Percentiles rank a stretch among this genome's conserved stretches.
phyloP scores from a whole-genome alignment of 2,329 filamentous ascomycete genomes.

The Cercospora sp. region DNA sequence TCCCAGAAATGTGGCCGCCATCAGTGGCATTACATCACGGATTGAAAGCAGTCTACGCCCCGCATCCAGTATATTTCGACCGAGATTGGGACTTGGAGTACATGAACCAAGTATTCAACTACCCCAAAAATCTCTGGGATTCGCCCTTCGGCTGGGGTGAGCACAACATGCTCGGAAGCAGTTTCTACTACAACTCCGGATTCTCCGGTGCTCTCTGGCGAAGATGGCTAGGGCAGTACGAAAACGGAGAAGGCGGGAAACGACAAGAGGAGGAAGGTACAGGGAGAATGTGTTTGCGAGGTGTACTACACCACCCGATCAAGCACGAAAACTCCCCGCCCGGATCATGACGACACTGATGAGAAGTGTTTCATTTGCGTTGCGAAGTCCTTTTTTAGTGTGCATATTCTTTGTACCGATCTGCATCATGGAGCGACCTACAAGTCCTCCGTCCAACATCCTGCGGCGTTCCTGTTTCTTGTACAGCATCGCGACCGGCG shows the following conservation, averaged over 20 bases:
- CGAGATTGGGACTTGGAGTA: constrained; percentile 62
- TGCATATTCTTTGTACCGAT: constrained; percentile 10
- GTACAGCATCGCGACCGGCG: constrained; percentile 8
- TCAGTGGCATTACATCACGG: constrained; percentile 74
- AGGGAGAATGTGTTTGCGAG: constrained; percentile 50
- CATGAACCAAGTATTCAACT: constrained; percentile 52
- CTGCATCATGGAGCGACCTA: constrained; percentile 8
- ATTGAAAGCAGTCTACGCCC: constrained; percentile 74
- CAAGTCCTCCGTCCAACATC: not conserved
- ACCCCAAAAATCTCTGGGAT: constrained; percentile 47
- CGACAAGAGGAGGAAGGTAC: constrained; percentile 40
- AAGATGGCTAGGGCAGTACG: constrained; percentile 51
- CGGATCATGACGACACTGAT: constrained; percentile 10
- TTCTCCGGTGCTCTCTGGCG: constrained; percentile 52
- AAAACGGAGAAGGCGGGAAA: constrained; percentile 45
- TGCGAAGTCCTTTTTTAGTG: not conserved
- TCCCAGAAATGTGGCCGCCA: constrained; percentile 77
- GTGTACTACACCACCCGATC: constrained; percentile 51
- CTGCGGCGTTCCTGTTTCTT: constrained; percentile 1
- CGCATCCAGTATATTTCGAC: constrained; percentile 78
- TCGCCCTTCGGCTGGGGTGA: constrained; percentile 54
- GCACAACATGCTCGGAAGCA: constrained; percentile 53
- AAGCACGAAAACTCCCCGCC: constrained; percentile 47
- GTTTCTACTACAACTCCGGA: constrained; percentile 54
- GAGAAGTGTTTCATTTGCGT: not conserved